These are phyloP conservation scores for Aspergillus tubingensis DNA, from an alignment of 2,329 filamentous ascomycete species.

Conservation along the genomic window DNA sequence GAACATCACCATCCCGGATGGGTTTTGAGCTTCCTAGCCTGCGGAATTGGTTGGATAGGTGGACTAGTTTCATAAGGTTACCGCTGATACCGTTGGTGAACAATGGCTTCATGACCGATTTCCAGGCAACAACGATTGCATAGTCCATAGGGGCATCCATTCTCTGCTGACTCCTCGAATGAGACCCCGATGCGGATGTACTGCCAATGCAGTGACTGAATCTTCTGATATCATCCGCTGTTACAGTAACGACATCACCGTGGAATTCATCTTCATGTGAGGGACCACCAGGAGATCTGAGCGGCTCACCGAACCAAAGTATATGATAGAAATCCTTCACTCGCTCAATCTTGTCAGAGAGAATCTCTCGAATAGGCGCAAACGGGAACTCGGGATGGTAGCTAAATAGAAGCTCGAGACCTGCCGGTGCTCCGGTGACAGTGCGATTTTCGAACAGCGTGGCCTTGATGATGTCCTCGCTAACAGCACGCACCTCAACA, in stretches of 20 bases:
- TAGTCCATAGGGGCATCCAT: not conserved
- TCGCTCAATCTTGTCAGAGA: not conserved
- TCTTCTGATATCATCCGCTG: not conserved
- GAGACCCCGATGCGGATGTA: not conserved
- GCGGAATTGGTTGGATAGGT: not conserved
- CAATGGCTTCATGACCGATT: not conserved
- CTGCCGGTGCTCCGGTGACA: not conserved
- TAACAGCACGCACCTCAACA: not conserved
- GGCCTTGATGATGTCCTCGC: not conserved
- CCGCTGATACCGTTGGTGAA: not conserved
- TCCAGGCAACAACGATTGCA: not conserved
- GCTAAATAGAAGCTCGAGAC: not conserved
- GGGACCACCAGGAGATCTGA: not conserved
- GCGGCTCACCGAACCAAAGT: not conserved
- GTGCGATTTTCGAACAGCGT: not conserved
- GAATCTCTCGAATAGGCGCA: not conserved
- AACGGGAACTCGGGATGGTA: not conserved
- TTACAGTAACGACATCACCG: not conserved
- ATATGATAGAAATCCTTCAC: constrained; percentile 1
- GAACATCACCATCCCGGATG: not conserved
- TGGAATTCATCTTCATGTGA: not conserved
- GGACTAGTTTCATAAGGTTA: not conserved
- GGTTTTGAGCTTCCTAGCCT: not conserved
- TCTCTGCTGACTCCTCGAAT: not conserved
- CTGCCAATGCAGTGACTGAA: not conserved